These are phyloP conservation scores for Eimeria falciformis DNA, from an alignment of 169 alveolate species.

Conservation along the genomic window DNA sequence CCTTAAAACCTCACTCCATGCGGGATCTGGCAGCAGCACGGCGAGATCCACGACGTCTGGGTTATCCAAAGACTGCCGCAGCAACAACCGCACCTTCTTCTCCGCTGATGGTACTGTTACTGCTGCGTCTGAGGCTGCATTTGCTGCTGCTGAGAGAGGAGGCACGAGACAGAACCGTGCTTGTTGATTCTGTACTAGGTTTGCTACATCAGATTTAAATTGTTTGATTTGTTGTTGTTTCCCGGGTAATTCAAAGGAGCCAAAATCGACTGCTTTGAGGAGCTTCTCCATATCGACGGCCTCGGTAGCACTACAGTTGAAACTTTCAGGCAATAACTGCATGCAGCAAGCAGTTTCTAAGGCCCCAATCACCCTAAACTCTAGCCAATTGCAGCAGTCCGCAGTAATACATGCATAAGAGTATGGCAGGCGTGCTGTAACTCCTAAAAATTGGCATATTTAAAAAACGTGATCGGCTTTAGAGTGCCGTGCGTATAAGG, in stretches of 20 bases:
- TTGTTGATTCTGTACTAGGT: not conserved
- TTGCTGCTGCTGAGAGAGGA: not conserved
- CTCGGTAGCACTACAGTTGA: conserved; percentile 11
- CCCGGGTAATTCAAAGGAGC: not conserved
- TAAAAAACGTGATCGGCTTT: no score
- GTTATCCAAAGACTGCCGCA: not conserved
- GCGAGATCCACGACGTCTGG: conserved; percentile 14
- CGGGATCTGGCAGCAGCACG: conserved; percentile 45
- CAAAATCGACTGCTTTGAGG: conserved; percentile 10
- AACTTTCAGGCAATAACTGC: conserved; percentile 21
- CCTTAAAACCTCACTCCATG: conserved; percentile 36
- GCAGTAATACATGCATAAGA: no score
- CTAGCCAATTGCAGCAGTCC: no score
- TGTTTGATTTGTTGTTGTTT: not conserved
- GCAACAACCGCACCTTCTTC: not conserved
- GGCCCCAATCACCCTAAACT: no score
- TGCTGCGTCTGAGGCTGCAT: not conserved
- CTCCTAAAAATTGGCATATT: no score
- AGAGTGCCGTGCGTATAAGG: no score
- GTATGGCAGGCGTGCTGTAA: no score
- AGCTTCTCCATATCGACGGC: not conserved
- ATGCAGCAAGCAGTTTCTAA: no score
- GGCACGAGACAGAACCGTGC: not conserved
- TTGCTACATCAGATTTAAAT: not conserved
- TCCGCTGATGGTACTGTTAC: not conserved